A percentile compares a stretch with the other conserved stretches of the same genome.
phyloP scores from a whole-genome alignment of 768 basidiomycete genomes.

The Phaeotremella skinneri region DNA sequence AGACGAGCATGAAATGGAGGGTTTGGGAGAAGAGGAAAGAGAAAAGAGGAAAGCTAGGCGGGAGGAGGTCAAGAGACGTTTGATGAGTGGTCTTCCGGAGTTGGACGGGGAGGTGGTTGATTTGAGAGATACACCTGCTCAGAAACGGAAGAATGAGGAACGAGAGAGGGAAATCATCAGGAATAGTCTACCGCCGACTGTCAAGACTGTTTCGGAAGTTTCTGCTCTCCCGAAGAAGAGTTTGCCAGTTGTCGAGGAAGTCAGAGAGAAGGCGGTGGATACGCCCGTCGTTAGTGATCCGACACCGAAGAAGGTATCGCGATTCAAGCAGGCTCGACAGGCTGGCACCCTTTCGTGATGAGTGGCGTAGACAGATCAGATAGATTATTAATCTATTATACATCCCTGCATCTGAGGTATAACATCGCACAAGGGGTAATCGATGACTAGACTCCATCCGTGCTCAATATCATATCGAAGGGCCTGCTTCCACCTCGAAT shows the following conservation, averaged over 20 bases:
- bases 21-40: constrained; percentile 1
- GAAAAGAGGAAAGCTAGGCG: constrained; percentile 21
- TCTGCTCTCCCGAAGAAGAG: neutral
- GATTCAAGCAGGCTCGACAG: constrained; percentile 40
- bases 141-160: neutral
- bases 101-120: neutral
- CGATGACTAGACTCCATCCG: too few relatives aligned
- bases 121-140: constrained; percentile 4
- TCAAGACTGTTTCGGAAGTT: constrained; percentile 8
- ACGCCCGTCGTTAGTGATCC: neutral
- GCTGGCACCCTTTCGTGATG: neutral
- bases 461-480: neutral
- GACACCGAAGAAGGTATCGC: constrained; percentile 34
- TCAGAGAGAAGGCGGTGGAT: neutral
- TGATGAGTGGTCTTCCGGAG: constrained; percentile 17
- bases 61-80: constrained; percentile 23
- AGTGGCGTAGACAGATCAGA: neutral
- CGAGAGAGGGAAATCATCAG: neutral
- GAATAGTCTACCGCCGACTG: constrained; percentile 7
- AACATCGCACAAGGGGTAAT: too few relatives aligned
- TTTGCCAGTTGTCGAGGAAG: constrained; percentile 10
- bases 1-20: constrained; percentile 22
- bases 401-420: neutral
- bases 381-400: neutral
- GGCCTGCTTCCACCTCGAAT: constrained; percentile 22